phyloP scores from a whole-genome alignment of 352 stramenopile genomes.

The Phytophthora constricta region DNA sequence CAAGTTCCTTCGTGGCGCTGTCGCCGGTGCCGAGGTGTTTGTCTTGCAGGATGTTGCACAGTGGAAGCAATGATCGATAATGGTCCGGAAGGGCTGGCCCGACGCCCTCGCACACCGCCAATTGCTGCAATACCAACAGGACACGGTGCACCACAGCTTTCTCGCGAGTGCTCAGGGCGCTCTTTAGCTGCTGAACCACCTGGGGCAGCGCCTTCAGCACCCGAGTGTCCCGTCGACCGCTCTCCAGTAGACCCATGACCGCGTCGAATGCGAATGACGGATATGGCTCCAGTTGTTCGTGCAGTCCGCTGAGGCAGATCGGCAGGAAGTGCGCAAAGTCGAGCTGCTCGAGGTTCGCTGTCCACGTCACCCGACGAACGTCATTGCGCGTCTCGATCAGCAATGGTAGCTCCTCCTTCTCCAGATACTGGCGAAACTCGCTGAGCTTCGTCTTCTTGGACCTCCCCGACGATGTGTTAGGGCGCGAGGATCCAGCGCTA shows the following conservation, averaged over 20 bases:
- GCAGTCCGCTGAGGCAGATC: slow-evolving; percentile 76
- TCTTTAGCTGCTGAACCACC: slow-evolving; percentile 70
- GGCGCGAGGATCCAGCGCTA: slow-evolving; percentile 23
- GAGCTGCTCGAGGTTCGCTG: slow-evolving; percentile 53
- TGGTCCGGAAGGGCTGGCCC: slow-evolving; percentile 67
- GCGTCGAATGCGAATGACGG: slow-evolving; percentile 75
- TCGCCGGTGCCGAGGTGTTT: slow-evolving; percentile 77
- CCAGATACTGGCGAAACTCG: slow-evolving; percentile 78
- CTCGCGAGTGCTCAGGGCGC: slow-evolving; percentile 65
- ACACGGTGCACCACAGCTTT: slow-evolving; percentile 72
- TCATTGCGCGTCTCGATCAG: slow-evolving; percentile 53
- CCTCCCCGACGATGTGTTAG: slow-evolving; percentile 57
- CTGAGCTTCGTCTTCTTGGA: slow-evolving; percentile 65
- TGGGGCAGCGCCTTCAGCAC: slow-evolving; percentile 63
- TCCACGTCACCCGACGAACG: slow-evolving; percentile 65
- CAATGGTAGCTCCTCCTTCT: slow-evolving; percentile 71
- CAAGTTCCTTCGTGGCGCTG: slow-evolving; percentile 57
- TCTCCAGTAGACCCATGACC: slow-evolving; percentile 69
- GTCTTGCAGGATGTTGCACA: slow-evolving; percentile 86
- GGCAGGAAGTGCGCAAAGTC: slow-evolving; percentile 74
- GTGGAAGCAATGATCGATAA: slow-evolving; percentile 75
- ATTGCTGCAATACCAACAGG: slow-evolving; percentile 74
- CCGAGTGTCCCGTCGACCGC: slow-evolving; percentile 46
- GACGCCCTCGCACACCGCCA: slow-evolving; percentile 74
- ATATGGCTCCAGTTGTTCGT: slow-evolving; percentile 78